A percentile compares a stretch with the other conserved stretches of the same genome.
Conservation (phyloP, 352 stramenopile species). For the Globisporangium middletonii region DNA sequence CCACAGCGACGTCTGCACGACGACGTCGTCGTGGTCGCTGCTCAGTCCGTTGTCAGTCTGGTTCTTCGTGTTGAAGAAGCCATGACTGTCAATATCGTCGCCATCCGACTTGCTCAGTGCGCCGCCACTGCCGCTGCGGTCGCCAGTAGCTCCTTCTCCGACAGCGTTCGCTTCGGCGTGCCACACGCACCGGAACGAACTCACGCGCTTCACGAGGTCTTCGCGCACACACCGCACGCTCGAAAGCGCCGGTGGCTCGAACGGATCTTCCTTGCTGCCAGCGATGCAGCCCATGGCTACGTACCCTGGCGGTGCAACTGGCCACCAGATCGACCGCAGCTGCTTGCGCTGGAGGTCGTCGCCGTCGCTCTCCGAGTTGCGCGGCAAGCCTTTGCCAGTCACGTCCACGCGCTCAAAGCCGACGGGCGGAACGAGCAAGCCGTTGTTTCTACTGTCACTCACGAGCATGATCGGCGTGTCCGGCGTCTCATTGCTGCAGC, state of each 20-base stretch:
- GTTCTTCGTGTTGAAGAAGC: constrained; percentile 24
- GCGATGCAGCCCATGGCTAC: constrained; percentile 70
- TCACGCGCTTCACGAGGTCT: constrained; percentile 63
- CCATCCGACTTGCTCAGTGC: constrained; percentile 1
- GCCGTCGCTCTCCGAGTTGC: constrained; percentile 60
- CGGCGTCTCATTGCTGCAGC: constrained; percentile 50
- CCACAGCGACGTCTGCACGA: constrained; percentile 70
- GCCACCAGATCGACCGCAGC: constrained; percentile 78
- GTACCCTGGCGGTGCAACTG: constrained; percentile 70
- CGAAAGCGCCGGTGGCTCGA: constrained; percentile 52
- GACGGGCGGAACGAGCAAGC: constrained; percentile 48
- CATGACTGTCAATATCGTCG: constrained; percentile 8
- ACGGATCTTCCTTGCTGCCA: constrained; percentile 74
- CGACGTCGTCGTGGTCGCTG: constrained; percentile 36
- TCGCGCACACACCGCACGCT: constrained; percentile 64
- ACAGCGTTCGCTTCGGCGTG: constrained; percentile 28
- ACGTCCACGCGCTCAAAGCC: constrained; percentile 81
- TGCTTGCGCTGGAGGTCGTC: constrained; percentile 81
- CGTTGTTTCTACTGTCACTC: constrained; percentile 34
- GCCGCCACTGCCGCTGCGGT: constrained; percentile 5
- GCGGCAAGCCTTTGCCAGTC: constrained; percentile 72
- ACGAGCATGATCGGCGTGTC: constrained; percentile 55
- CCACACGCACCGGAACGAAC: constrained; percentile 66
- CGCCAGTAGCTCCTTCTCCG: constrained; percentile 9
- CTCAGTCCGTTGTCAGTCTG: constrained; percentile 22